Base-by-base conservation (phyloP, 1,284 basidiomycete genomes). In the Agroathelia rolfsii region DNA sequence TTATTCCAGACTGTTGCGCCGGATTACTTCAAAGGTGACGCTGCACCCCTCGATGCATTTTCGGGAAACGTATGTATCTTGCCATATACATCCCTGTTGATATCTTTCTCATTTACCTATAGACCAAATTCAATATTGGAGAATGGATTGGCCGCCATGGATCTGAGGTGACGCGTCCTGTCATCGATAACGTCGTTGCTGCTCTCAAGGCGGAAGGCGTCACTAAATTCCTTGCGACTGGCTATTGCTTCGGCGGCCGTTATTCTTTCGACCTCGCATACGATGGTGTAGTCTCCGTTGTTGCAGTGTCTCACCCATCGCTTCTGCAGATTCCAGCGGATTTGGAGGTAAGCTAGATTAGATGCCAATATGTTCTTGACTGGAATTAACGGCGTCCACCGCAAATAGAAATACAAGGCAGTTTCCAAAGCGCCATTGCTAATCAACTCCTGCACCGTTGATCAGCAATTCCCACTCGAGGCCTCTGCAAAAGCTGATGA, bases 201-300 rank as follows among this genome's bases (percentile, higher is more conserved):
- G 46, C 42, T 2, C 45, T 58, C 34, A 51, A 50, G 37, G 47
- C 35, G 10, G 26, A 55, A 32, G 56, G 56, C 16, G 44, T 58
- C 14, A 51, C 39, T 12, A 30, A 36, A 14, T 49, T 58, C 25
- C 55, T 44, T 1, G 50, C 50, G 3, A 47, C 49, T 5, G 53
- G 55, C 0, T 58, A 51, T 43, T 59, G 56, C 32, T 40, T 34
- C 37, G 44, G 46, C 27, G 43, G 43, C 43, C 16, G 76, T 30
- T 74, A 75, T 37, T 59, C 63, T 21, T 81, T 82, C 48, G 70
- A 84, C 42, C 65, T 83, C 30, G 75, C 76, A 0, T 72, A 81
- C 41, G 75, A 81, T 6, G 59, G 65, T 32, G 41, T 60, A 28
- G 67, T 73, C 50, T 58, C 67, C 25, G 77, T 62, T 16, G 65